Conservation (phyloP, 148 eudicot species). For the Fagopyrum homotropicum region DNA sequence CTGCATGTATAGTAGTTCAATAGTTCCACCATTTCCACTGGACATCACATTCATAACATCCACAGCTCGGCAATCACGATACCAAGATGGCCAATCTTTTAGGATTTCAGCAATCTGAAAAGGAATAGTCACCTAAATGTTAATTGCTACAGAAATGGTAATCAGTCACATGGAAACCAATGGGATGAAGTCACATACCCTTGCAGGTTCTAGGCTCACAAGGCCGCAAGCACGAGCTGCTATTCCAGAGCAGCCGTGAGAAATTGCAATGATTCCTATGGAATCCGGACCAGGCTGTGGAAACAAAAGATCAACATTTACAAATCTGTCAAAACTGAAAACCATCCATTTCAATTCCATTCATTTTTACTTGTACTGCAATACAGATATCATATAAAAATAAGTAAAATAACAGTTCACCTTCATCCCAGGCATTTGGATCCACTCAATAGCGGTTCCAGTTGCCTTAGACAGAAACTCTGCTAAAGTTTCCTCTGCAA, state of each 20-base stretch:
- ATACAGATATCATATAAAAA: neutral
- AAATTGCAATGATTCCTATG: conserved; percentile 48
- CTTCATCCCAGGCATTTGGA: conserved; percentile 99
- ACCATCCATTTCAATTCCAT: neutral
- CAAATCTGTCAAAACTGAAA: neutral
- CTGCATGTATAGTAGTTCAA: conserved; percentile 23
- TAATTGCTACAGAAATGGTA: neutral
- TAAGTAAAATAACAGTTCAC: conserved; percentile 19
- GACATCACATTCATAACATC: conserved; percentile 37
- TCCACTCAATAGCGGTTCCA: conserved; percentile 99
- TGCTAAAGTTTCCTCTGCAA: conserved; percentile 95
- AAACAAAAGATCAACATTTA: neutral
- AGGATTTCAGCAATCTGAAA: conserved; percentile 35
- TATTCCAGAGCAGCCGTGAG: conserved; percentile 46
- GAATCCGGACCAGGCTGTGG: conserved; percentile 50
- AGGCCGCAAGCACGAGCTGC: conserved; percentile 63
- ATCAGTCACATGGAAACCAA: neutral
- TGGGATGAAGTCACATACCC: conserved; percentile 18
- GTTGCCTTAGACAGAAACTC: conserved; percentile 97
- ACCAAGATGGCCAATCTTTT: conserved; percentile 43
- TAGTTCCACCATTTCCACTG: conserved; percentile 30
- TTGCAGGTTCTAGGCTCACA: conserved; percentile 44
- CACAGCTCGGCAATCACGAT: conserved; percentile 42
- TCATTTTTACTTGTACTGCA: neutral
- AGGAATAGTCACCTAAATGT: neutral